These are phyloP conservation scores for Euphorbia peplus DNA, from an alignment of 345 rosid species.

Conservation along the genomic window DNA sequence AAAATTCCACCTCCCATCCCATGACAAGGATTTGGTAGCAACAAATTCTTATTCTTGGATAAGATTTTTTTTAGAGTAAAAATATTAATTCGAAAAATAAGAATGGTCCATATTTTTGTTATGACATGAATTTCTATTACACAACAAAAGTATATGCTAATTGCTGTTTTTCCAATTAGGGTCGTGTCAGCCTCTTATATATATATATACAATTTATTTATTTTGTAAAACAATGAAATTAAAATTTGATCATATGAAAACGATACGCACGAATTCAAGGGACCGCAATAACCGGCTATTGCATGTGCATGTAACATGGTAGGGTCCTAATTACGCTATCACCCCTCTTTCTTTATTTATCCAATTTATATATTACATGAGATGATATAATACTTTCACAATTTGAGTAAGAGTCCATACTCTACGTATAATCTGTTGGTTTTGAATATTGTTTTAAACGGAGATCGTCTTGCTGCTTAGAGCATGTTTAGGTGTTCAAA, in stretches of 20 bases:
- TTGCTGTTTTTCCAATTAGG: background rate
- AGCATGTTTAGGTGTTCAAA: too few relatives aligned
- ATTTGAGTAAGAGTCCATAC: too few relatives aligned
- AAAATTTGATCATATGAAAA: constrained; percentile 21
- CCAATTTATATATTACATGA: too few relatives aligned
- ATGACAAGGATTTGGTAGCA: too few relatives aligned
- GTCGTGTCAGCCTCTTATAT: background rate
- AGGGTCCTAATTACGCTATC: constrained; percentile 27
- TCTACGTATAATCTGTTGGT: too few relatives aligned
- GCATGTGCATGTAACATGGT: constrained; percentile 63
- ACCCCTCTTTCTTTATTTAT: background rate
- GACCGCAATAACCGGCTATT: constrained; percentile 30
- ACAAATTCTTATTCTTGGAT: too few relatives aligned
- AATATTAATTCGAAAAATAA: too few relatives aligned
- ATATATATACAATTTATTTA: background rate
- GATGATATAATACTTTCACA: too few relatives aligned
- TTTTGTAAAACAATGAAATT: background rate
- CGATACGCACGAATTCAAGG: constrained; percentile 26
- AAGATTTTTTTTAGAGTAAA: background rate
- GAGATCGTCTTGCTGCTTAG: too few relatives aligned
- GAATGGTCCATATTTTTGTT: too few relatives aligned
- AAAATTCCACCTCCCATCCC: too few relatives aligned
- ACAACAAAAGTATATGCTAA: background rate
- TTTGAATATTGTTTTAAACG: too few relatives aligned
- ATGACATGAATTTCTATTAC: background rate